Evolutionary conservation across 2,329 filamentous ascomycete genomes (phyloP).

Genomic region (Microdochium paspali): DNA sequence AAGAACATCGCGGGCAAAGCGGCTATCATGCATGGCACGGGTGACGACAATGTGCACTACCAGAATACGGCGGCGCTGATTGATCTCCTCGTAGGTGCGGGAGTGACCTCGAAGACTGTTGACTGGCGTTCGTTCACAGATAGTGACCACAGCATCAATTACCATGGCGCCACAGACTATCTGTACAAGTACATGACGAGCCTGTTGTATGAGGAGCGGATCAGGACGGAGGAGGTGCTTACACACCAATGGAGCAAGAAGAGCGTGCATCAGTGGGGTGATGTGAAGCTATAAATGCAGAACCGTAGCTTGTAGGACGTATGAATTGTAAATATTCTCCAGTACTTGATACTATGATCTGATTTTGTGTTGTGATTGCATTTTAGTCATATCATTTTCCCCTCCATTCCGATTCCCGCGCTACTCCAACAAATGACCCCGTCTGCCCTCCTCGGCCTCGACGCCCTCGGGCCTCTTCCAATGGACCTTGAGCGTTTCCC

Average conservation of each 20-base stretch:
- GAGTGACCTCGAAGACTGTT: slow-evolving; percentile 52
- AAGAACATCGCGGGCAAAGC: slow-evolving; percentile 51
- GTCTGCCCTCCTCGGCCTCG: no score
- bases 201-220: slow-evolving; percentile 51
- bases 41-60: slow-evolving; percentile 66
- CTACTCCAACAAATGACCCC: no score
- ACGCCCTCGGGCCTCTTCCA: no score
- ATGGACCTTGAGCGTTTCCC: no score
- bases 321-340: no score
- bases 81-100: slow-evolving; percentile 49
- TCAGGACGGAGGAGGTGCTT: slow-evolving; percentile 7
- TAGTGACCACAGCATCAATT: slow-evolving; percentile 51
- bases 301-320: no score
- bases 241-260: slow-evolving; percentile 15
- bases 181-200: slow-evolving; percentile 55
- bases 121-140: slow-evolving; percentile 58
- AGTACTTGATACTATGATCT: no score
- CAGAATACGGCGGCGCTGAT: slow-evolving; percentile 54
- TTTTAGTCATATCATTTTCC: no score
- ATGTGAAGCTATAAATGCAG: neutral
- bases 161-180: slow-evolving; percentile 44
- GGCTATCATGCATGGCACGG: slow-evolving; percentile 55
- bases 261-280: neutral
- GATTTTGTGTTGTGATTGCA: no score
- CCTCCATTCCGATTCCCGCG: no score